Conservation (phyloP, 2,329 filamentous ascomycete species). For the Zopfia rhizophila region DNA sequence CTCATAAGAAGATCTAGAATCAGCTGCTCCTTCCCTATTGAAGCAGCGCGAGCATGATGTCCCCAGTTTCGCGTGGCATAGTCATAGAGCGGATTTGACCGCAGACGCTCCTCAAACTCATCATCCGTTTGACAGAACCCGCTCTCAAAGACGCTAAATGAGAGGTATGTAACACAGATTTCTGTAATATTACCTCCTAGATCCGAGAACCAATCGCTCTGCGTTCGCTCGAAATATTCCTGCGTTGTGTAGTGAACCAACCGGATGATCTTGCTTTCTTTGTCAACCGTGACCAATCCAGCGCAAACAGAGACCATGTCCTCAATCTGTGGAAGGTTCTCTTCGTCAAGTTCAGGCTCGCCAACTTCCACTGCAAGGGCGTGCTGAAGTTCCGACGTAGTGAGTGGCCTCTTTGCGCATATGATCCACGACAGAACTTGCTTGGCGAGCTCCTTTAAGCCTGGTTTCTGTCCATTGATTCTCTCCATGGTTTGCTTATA, state of each 20-base stretch:
- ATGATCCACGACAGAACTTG: constrained; percentile 13
- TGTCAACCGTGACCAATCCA: constrained; percentile 40
- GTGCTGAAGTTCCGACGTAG: constrained; percentile 6
- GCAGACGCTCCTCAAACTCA: no score
- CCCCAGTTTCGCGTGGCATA: no score
- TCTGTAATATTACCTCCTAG: constrained; percentile 29
- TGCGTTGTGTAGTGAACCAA: constrained; percentile 35
- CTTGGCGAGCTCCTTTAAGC: constrained; percentile 3
- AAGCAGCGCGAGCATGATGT: no score
- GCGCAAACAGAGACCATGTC: constrained; percentile 23
- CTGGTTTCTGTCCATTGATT: constrained; percentile 6
- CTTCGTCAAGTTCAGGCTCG: constrained; percentile 6
- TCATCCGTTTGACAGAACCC: no score
- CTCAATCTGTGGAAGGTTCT: constrained; percentile 6
- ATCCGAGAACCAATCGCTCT: constrained; percentile 27
- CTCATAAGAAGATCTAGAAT: no score
- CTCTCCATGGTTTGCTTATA: constrained; percentile 19
- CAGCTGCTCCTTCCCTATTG: no score
- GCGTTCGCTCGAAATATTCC: constrained; percentile 31
- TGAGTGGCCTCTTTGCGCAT: constrained; percentile 11
- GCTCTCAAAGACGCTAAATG: constrained; percentile 33
- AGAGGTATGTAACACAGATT: constrained; percentile 37
- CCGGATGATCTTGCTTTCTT: constrained; percentile 31
- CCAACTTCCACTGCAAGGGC: constrained; percentile 11
- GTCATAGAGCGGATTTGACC: no score